A percentile compares a stretch with the other conserved stretches of the same genome.
phyloP scores from a whole-genome alignment of 2,329 filamentous ascomycete genomes.

The Xylariomycetidae sp. region DNA sequence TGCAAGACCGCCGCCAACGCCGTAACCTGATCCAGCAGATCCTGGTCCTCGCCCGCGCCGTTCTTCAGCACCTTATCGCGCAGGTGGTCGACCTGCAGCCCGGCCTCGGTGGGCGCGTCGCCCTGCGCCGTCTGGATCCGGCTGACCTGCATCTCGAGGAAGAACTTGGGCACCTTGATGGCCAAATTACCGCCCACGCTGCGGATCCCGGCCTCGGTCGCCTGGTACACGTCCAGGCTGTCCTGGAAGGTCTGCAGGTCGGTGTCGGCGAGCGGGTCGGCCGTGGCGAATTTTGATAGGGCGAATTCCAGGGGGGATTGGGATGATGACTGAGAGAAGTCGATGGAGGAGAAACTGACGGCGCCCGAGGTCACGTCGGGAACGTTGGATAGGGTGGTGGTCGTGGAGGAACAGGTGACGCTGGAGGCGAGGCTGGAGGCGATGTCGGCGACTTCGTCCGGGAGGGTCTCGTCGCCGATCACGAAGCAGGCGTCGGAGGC shows the following conservation, averaged over 20 bases:
- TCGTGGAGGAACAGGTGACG: slow-evolving; percentile 45
- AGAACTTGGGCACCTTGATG: slow-evolving; percentile 62
- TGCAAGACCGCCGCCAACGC: slow-evolving; percentile 16
- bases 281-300: slow-evolving; percentile 48
- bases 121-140: slow-evolving; percentile 57
- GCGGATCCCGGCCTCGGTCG: slow-evolving; percentile 55
- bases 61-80: slow-evolving; percentile 55
- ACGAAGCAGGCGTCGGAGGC: slow-evolving; percentile 45
- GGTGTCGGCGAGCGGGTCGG: slow-evolving; percentile 40
- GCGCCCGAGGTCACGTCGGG: slow-evolving; percentile 52
- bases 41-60: slow-evolving; percentile 42
- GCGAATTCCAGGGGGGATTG: slow-evolving; percentile 50
- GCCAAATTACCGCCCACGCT: slow-evolving; percentile 47
- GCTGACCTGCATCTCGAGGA: slow-evolving; percentile 54
- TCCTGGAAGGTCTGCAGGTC: slow-evolving; percentile 50
- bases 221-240: slow-evolving; percentile 50
- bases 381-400: slow-evolving; percentile 46
- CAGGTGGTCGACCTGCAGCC: slow-evolving; percentile 51
- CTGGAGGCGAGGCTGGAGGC: slow-evolving; percentile 36
- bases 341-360: slow-evolving; percentile 48
- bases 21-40: slow-evolving; percentile 47
- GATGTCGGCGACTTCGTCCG: slow-evolving; percentile 41
- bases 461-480: slow-evolving; percentile 45
- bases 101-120: slow-evolving; percentile 44
- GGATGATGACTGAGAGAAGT: slow-evolving; percentile 49